These are phyloP conservation scores for Knufia petricola DNA, from an alignment of 2,329 filamentous ascomycete genomes.

Conservation along the genomic window DNA sequence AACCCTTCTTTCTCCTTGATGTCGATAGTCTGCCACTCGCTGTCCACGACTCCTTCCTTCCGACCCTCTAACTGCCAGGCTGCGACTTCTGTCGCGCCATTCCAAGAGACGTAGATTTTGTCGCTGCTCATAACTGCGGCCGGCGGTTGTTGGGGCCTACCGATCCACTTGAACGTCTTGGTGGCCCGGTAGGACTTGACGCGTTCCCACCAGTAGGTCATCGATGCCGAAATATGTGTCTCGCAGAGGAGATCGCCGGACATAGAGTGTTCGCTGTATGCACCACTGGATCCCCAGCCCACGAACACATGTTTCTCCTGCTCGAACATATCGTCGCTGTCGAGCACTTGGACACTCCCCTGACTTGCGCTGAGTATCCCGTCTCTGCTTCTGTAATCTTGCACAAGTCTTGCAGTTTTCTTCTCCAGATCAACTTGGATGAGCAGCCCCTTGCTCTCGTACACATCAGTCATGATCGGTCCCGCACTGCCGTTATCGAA, in stretches of 20 bases:
- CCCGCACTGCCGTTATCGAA: constrained; percentile 31
- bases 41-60: constrained; percentile 6
- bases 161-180: constrained; percentile 42
- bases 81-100: constrained; percentile 35
- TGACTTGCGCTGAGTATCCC: constrained; percentile 32
- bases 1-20: constrained; percentile 15
- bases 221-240: constrained; percentile 36
- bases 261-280: constrained; percentile 39
- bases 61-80: constrained; percentile 16
- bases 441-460: constrained; percentile 37
- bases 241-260: constrained; percentile 41
- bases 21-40: constrained; percentile 12
- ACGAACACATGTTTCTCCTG: constrained; percentile 36
- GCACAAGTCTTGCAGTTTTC: constrained; percentile 36
- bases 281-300: constrained; percentile 42
- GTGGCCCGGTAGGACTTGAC: constrained; percentile 48
- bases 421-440: constrained; percentile 31
- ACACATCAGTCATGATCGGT: constrained; percentile 15
- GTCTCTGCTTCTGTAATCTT: constrained; percentile 32
- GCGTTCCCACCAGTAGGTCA: constrained; percentile 26
- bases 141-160: constrained; percentile 31
- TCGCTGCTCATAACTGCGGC: constrained; percentile 22
- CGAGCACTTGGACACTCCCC: constrained; percentile 35
- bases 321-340: background rate
- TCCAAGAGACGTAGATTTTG: constrained; percentile 36